Evolutionary conservation across 148 eudicot genomes (phyloP).

Genomic region (Mesembryanthemum crystallinum): DNA sequence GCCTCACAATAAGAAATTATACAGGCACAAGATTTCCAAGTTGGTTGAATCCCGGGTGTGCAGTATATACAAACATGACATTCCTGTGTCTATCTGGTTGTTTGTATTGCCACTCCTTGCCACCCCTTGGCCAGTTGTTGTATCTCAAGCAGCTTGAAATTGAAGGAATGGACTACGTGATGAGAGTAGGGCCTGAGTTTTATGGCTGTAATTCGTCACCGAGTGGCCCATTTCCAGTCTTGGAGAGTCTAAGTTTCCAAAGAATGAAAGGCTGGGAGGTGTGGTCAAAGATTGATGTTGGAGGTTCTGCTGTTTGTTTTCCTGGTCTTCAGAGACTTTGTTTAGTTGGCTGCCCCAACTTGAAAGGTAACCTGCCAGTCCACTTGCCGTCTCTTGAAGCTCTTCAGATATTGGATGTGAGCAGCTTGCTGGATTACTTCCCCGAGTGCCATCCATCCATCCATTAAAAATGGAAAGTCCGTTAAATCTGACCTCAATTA

Average conservation of each 20-base stretch:
- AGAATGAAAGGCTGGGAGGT: neutral
- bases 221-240: neutral
- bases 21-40: constrained; percentile 1
- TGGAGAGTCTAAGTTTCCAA: neutral
- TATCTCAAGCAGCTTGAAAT: constrained; percentile 5
- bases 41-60: neutral
- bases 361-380: neutral
- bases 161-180: neutral
- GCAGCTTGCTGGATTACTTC: neutral
- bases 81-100: neutral
- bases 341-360: neutral
- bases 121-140: constrained; percentile 10
- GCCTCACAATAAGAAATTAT: constrained; percentile 7
- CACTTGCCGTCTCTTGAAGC: neutral
- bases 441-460: neutral
- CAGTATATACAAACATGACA: neutral
- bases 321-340: neutral
- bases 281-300: constrained; percentile 2
- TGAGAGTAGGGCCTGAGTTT: neutral
- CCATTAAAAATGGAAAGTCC: neutral
- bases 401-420: neutral
- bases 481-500: neutral
- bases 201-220: neutral
- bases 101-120: neutral
- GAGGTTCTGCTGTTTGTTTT: neutral